Evolutionary conservation across 495 filamentous ascomycete genomes (phyloP), one percentile per base, ranked within the genome.

Genomic region (Hypoxylon lenormandii): DNA sequence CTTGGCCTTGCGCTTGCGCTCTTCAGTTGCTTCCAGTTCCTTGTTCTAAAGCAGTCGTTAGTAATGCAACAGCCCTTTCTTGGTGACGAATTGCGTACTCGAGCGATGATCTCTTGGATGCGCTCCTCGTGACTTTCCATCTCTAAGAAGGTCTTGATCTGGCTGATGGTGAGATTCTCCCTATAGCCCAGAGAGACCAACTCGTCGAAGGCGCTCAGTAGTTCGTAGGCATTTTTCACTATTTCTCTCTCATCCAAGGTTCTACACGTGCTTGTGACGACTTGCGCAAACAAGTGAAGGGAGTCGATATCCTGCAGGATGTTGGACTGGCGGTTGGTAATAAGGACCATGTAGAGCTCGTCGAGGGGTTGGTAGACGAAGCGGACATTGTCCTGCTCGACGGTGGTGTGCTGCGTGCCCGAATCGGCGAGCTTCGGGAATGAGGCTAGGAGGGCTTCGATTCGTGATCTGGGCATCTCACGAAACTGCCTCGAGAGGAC

Each of bases 81-180:
- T 26, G 21, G n/a, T 13, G 15, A 11, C 12, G 22, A 37, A 66
- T 42, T 38, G 71, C 80, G 56, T 87, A 96, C 92, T 79, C 92
- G 85, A 58, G 94, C 92, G 77, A 97, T 97, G 43, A 97, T 97
- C 75, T 97, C 94, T 74, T 97, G 95, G 60, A 98, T 97, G 72
- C 95, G 88, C 84, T 98, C 95, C 80, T 98, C 96, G 73, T 98
- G 95, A 80, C 89, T 93, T 81, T 98, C 96, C 95, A 98, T 98
- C 77, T 98, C 95, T 69, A 98, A 73, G 82, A 98, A 98, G 0
- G 95, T 97, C 85, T 94, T 97, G 81, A 98, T 97, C 82, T 98
- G 95, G 72, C 87, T 90, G 30, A 98, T 84, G 21, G 94, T 94
- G 54, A 98, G 82, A 74, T 98, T 98, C 82, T 98, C 95, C 74